Percentiles rank a stretch among this genome's conserved stretches.
Conservation (phyloP, 2,329 filamentous ascomycete species). For the Fonsecaea pedrosoi region DNA sequence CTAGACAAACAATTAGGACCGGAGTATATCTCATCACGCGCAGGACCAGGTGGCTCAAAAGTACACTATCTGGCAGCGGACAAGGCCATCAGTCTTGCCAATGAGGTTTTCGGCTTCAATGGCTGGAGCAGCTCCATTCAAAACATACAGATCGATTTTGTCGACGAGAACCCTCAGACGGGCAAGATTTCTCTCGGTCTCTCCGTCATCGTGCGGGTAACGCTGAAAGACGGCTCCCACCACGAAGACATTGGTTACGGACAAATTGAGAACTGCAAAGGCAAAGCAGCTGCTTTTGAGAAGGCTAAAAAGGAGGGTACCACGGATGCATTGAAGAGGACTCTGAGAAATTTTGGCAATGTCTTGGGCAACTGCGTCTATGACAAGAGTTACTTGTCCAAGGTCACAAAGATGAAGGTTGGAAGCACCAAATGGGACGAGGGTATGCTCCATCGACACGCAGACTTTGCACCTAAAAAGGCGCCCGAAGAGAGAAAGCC, state of each 20-base stretch:
- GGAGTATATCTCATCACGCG: constrained; percentile 88
- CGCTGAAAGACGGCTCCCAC: constrained; percentile 89
- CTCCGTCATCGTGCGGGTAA: constrained; percentile 89
- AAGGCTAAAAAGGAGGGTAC: constrained; percentile 99
- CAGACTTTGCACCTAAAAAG: constrained; percentile 70
- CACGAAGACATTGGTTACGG: constrained; percentile 98
- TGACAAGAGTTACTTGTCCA: constrained; percentile 89
- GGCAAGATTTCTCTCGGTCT: constrained; percentile 83
- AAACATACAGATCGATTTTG: constrained; percentile 93
- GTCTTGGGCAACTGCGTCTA: constrained; percentile 98
- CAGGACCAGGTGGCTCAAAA: constrained; percentile 81
- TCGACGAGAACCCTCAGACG: constrained; percentile 79
- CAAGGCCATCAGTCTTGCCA: constrained; percentile 93
- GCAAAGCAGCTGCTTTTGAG: constrained; percentile 94
- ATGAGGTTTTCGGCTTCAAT: constrained; percentile 96
- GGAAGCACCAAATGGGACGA: constrained; percentile 78
- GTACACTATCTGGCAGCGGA: constrained; percentile 96
- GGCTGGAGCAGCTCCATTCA: constrained; percentile 97
- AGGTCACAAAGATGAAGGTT: constrained; percentile 88
- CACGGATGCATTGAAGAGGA: constrained; percentile 89
- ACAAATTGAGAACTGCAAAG: constrained; percentile 93
- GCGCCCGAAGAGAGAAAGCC: constrained; percentile 57
- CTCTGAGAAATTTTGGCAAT: constrained; percentile 91
- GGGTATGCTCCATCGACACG: constrained; percentile 79
- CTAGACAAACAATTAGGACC: constrained; percentile 94